Evolutionary conservation across 352 stramenopile genomes (phyloP), one percentile per base, ranked within the genome.

Genomic region (Pythium plurisporium): DNA sequence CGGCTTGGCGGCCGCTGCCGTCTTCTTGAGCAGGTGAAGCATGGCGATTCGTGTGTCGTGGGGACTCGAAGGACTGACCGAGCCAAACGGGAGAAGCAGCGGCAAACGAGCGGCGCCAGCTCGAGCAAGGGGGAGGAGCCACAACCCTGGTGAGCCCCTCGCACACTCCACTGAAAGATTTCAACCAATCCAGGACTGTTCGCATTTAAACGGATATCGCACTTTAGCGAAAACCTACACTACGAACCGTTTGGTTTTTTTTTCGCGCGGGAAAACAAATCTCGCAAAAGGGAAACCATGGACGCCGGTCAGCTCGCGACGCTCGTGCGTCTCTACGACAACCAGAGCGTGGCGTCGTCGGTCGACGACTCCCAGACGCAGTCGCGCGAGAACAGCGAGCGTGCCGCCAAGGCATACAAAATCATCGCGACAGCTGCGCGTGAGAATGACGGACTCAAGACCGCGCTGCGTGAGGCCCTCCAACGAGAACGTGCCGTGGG

Each of bases 21-120:
- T 70, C 70, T 86, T 86, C 76, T 91, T 91, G 54, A 91, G 71
- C 54, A 89, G 76, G 73, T 82, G 74, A 54, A 87, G 69, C 81
- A 91, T 91, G 47, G 41, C 52, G 54, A 61, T 74, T 52, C 19
- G 20, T 19, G 25, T 56, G 36, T 40, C n/a, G 47, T 31, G 43
- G 40, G 55, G 48, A 59, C 33, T 37, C 27, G 44, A 23, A 30
- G 33, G 15, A 59, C 48, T 57, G 47, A 30, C 51, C 37, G 27
- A 44, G 23, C 44, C 31, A 40, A 45, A 41, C 45, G 41, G 29
- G 33, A 49, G 37, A 33, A 27, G 31, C n/a, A 47, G 26, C n/a
- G 30, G 30, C 29, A 48, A 22, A 59, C 30, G 36, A 43, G 34
- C 37, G 34, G 49, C 34, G 53, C 17, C 22, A 15, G 40, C 29